Conservation (phyloP, 495 filamentous ascomycete species). For the Hypomontagnella monticulosa region DNA sequence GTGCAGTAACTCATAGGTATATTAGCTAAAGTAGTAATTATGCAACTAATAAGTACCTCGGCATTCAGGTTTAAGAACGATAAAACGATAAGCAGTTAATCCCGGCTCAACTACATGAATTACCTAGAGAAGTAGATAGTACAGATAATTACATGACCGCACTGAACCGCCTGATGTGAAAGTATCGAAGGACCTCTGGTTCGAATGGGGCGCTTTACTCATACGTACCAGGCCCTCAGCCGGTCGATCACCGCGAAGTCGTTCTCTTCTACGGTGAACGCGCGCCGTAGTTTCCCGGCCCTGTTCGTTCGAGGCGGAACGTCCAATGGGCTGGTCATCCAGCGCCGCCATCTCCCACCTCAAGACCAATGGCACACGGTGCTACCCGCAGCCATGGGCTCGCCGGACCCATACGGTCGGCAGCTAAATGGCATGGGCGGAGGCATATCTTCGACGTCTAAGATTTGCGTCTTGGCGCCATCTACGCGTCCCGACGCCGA, state of each 20-base stretch:
- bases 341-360: conserved; percentile 60
- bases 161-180: no score
- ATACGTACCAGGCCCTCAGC: conserved; percentile 1
- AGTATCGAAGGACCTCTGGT: background rate
- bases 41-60: no score
- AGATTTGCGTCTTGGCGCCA: conserved; percentile 70
- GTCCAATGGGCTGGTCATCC: conserved; percentile 73
- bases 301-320: conserved; percentile 80
- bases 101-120: no score
- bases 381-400: conserved; percentile 71
- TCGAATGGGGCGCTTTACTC: background rate
- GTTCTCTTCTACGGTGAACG: background rate
- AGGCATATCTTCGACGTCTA: conserved; percentile 74
- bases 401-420: conserved; percentile 72
- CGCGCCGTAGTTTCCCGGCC: conserved; percentile 58
- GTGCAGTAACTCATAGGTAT: no score
- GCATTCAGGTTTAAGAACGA: no score
- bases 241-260: background rate
- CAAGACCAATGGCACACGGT: conserved; percentile 62
- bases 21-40: no score
- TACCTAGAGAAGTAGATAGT: no score
- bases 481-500: conserved; percentile 63
- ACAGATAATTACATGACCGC: no score
- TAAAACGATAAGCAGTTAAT: no score
- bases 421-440: conserved; percentile 79